phyloP scores from a whole-genome alignment of 257 asterid species.

The Avicennia marina region DNA sequence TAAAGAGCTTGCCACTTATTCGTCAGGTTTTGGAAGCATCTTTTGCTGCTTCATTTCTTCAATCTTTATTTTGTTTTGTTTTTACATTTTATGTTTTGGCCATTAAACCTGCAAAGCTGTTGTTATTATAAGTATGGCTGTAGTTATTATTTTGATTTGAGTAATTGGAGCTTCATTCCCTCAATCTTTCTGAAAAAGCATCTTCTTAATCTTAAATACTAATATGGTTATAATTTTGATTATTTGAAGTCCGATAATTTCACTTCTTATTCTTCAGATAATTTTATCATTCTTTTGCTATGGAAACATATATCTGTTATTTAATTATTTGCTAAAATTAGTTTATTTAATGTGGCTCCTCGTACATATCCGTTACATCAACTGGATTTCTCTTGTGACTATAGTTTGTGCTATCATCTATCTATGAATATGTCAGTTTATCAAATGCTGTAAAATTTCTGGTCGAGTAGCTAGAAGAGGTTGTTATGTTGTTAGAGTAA shows the following conservation, averaged over 20 bases:
- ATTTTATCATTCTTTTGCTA: not conserved
- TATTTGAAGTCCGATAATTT: not conserved
- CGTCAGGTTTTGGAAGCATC: constrained; percentile 63
- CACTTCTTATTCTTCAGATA: not conserved
- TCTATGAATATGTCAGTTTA: not conserved
- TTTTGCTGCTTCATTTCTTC: too few species aligned
- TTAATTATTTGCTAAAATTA: not conserved
- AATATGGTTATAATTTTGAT: not conserved
- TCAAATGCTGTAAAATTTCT: not conserved
- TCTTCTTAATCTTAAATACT: not conserved
- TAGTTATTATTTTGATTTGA: not conserved
- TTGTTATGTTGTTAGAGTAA: not conserved
- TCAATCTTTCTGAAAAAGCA: not conserved
- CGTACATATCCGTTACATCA: not conserved
- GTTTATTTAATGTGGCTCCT: not conserved
- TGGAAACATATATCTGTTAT: not conserved
- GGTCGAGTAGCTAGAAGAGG: not conserved
- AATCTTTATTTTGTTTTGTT: too few species aligned
- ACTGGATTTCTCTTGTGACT: not conserved
- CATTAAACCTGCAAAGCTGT: constrained; percentile 8
- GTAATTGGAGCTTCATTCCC: not conserved
- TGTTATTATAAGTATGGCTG: too few species aligned
- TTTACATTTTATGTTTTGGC: too few species aligned
- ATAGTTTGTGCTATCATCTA: not conserved
- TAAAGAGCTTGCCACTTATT: constrained; percentile 65